Evolutionary conservation across 495 filamentous ascomycete species (phyloP), one percentile per base, ranked within the genome.

Genomic region (Thermochaetoides thermophila): DNA sequence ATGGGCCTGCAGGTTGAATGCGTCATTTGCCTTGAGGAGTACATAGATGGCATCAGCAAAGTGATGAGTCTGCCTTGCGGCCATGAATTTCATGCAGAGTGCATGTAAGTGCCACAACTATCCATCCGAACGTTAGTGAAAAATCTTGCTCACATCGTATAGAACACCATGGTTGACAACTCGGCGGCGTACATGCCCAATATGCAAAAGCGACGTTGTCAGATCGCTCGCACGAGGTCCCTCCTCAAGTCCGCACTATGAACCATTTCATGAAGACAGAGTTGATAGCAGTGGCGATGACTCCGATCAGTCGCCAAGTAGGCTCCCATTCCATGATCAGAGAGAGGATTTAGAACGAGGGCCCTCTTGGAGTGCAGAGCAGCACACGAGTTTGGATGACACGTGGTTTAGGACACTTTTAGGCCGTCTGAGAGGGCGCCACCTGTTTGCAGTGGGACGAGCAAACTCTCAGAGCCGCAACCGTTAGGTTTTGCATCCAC

Each of bases 31-130:
- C 61, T 96, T 31, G 89, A 97, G 56, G 91, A 97, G 47, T 97
- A 96, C 53, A 64, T 93, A 12, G 91, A 95, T 53, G 87, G 89
- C 18, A 74, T 96, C 45, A 93, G 84, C 51, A 64, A 73, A 37
- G 91, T 97, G 12, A 97, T 97, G 89, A 93, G 82, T 43, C 60
- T 97, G 32, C 89, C 89, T n/a, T 97, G 89, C 57, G 89, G 89
- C 15, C 89, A 97, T 50, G 89, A 97, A 48, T 97, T 97, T 55
- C 89, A 97, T 53, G 87, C 65, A 22, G 85, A 89, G 46, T 97
- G 89, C 85, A 96, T 97, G 86, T 95, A 68, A 79, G 87, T 78
- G 21, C 6, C 6, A 24, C 21, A n/a, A n/a, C n/a, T n/a, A n/a
- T n/a, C n/a, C n/a, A n/a, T n/a, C n/a, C n/a, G n/a, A n/a, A n/a